These are phyloP conservation scores for Penicillium griseofulvum DNA, from an alignment of 2,329 filamentous ascomycete genomes.

Conservation along the genomic window DNA sequence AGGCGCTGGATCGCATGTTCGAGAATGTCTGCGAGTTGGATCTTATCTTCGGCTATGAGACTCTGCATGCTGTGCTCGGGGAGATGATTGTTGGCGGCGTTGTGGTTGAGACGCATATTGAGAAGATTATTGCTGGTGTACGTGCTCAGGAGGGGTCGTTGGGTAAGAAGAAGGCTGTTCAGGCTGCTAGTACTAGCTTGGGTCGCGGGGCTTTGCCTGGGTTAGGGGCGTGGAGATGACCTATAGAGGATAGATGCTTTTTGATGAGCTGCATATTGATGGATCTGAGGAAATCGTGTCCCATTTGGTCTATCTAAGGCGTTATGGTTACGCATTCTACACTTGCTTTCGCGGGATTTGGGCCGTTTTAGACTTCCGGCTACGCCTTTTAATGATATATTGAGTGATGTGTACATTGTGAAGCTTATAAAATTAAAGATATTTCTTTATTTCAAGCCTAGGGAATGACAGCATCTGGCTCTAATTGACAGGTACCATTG, in stretches of 20 bases:
- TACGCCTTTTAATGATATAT: not conserved
- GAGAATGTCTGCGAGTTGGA: slow-evolving; percentile 99
- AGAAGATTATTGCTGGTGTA: slow-evolving; percentile 84
- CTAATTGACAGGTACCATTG: too few species aligned
- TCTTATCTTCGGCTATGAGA: slow-evolving; percentile 98
- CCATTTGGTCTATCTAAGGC: slow-evolving; percentile 5
- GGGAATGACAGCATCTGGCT: too few species aligned
- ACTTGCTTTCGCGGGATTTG: not conserved
- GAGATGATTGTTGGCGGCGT: slow-evolving; percentile 97
- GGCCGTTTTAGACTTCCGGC: not conserved
- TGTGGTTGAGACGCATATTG: slow-evolving; percentile 86
- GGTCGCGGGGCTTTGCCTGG: slow-evolving; percentile 40
- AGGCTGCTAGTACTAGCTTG: slow-evolving; percentile 40
- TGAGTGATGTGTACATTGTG: not conserved
- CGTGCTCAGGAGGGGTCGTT: slow-evolving; percentile 49
- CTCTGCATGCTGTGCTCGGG: slow-evolving; percentile 80
- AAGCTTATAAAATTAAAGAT: not conserved
- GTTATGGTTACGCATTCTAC: slow-evolving; percentile 10
- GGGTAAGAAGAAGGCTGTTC: slow-evolving; percentile 46
- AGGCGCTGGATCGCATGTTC: slow-evolving; percentile 89
- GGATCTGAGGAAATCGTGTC: not conserved
- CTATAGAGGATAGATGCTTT: not conserved
- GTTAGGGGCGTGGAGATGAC: slow-evolving; percentile 40
- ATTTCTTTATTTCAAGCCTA: not conserved
- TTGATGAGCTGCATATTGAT: slow-evolving; percentile 1